Conservation (phyloP, 2,329 filamentous ascomycete genomes). For the Stagonosporopsis vannaccii region DNA sequence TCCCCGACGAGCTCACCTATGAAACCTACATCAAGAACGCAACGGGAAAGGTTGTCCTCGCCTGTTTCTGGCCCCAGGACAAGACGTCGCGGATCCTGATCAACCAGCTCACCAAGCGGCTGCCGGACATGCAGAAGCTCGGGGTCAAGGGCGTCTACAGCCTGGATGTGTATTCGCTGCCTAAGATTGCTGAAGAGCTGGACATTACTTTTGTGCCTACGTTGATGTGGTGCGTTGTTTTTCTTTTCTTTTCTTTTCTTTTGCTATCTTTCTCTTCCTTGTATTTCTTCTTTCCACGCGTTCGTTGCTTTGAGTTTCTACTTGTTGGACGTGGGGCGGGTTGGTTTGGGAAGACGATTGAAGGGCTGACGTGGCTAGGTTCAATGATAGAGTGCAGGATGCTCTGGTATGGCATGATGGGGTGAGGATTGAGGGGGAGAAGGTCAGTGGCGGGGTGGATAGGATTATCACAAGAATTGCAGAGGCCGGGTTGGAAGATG, state of each 20-base stretch:
- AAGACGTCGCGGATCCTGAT: slow-evolving; percentile 25
- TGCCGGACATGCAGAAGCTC: slow-evolving; percentile 23
- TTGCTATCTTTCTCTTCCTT: background rate
- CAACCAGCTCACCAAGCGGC: slow-evolving; percentile 20
- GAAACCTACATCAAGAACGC: slow-evolving; percentile 23
- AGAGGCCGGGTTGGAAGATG: slow-evolving; percentile 32
- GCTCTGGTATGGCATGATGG: slow-evolving; percentile 36
- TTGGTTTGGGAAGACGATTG: background rate
- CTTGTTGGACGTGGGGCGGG: too few relatives aligned
- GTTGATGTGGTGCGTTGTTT: slow-evolving; percentile 28
- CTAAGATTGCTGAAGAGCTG: slow-evolving; percentile 28
- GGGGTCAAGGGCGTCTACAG: slow-evolving; percentile 30
- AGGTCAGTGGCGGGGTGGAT: slow-evolving; percentile 31
- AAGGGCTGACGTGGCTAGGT: slow-evolving; percentile 9
- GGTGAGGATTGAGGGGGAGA: slow-evolving; percentile 32
- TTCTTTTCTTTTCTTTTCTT: background rate
- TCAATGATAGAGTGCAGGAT: slow-evolving; percentile 30
- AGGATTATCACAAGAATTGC: slow-evolving; percentile 36
- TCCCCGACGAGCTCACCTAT: slow-evolving; percentile 28
- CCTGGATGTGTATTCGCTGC: slow-evolving; percentile 35
- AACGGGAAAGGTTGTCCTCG: slow-evolving; percentile 30
- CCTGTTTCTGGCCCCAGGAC: slow-evolving; percentile 35
- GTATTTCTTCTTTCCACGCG: background rate
- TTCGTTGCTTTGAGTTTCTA: too few relatives aligned
- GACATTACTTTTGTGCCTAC: slow-evolving; percentile 34